phyloP scores from a whole-genome alignment of 108 stramenopile genomes.

The Fragilariopsis cylindrus region DNA sequence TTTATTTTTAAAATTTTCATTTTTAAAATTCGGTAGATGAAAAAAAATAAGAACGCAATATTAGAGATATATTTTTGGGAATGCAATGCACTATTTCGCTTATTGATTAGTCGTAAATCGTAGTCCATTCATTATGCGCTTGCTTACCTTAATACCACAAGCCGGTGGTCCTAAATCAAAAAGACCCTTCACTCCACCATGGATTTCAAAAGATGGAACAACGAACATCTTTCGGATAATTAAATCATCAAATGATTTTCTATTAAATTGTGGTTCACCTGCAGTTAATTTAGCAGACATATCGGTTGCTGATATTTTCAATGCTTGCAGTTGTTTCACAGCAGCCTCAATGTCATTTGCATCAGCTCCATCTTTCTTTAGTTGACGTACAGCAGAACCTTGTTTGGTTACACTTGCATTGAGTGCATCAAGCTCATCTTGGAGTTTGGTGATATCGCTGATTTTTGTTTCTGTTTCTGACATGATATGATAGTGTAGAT shows the following conservation, averaged over 20 bases:
- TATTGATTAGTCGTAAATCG: background rate
- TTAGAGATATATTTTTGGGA: background rate
- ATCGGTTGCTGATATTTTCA: conserved; percentile 69
- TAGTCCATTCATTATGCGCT: background rate
- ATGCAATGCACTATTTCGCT: background rate
- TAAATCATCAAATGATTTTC: conserved; percentile 94
- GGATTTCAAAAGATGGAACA: conserved; percentile 98
- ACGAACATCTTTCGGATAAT: conserved; percentile 99
- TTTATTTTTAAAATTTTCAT: background rate
- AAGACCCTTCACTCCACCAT: conserved; percentile 98
- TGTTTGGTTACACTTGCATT: conserved; percentile 87
- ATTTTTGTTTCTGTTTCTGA: conserved; percentile 12
- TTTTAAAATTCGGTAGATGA: background rate
- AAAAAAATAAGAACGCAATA: background rate
- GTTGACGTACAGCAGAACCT: conserved; percentile 73
- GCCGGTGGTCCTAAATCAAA: conserved; percentile 99
- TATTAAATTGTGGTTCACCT: conserved; percentile 70
- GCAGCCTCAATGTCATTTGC: conserved; percentile 80
- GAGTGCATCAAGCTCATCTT: conserved; percentile 83
- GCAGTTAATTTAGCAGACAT: conserved; percentile 50
- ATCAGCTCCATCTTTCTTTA: conserved; percentile 86
- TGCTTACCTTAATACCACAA: conserved; percentile 89
- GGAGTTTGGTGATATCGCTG: conserved; percentile 36
- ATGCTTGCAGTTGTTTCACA: conserved; percentile 68
- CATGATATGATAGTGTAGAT: conserved; percentile 1